These are phyloP conservation scores for Saccharomyces hybrid DNA, from an alignment of 1,139 yeast genomes.

Conservation along the genomic window DNA sequence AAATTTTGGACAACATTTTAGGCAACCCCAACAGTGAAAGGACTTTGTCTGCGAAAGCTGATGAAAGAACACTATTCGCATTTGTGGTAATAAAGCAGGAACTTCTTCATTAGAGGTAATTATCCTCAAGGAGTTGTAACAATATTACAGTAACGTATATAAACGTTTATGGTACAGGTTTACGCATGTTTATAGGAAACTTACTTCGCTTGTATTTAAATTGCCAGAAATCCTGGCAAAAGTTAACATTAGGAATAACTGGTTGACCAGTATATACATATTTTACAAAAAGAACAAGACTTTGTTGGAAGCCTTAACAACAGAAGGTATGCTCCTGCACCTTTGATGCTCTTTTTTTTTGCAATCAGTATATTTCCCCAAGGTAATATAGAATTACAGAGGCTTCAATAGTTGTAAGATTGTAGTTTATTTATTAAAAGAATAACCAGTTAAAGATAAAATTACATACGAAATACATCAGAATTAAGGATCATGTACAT, in stretches of 20 bases:
- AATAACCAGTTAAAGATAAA: conserved; percentile 1
- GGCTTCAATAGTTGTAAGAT: not conserved
- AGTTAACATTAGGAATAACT: no score
- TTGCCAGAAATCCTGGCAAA: no score
- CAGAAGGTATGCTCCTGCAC: no score
- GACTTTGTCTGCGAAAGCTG: conserved; percentile 1
- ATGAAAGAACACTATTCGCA: conserved; percentile 12
- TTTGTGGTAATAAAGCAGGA: conserved; percentile 21
- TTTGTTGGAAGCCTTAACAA: no score
- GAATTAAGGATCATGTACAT: conserved; percentile 1
- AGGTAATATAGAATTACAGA: conserved; percentile 4
- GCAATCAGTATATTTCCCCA: not conserved
- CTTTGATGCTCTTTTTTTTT: no score
- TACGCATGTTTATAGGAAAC: no score
- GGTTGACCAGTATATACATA: no score
- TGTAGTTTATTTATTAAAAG: not conserved
- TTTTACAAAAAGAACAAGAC: no score
- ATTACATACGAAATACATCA: conserved; percentile 1
- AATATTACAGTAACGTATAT: not conserved
- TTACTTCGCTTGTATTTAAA: no score
- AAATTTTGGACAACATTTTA: conserved; percentile 2
- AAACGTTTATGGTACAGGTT: not conserved
- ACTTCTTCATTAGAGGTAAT: conserved; percentile 5
- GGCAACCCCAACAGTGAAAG: not conserved
- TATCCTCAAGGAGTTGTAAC: not conserved